Base-by-base conservation (phyloP, 345 rosid species). In the Conringia planisiliqua region DNA sequence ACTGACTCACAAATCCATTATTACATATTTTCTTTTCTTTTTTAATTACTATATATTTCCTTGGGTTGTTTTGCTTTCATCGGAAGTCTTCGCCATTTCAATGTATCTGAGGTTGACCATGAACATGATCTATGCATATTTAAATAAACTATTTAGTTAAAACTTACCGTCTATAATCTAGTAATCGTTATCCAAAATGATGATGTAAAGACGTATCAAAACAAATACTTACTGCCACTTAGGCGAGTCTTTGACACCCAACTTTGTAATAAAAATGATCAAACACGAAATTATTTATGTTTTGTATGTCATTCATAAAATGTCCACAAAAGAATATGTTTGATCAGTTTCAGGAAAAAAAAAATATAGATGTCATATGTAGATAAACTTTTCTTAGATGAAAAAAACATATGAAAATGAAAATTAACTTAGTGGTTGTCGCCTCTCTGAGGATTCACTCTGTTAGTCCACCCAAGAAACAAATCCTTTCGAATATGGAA, bases 1-100 rank as follows among this genome's bases (percentile, higher is more conserved):
- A 59, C 66, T 60, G 51, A 71, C 61, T 71, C 75, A 61, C 27
- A 36, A 12, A 26, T 71, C 75, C 75, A 71, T n/a, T 61, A 38
- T 48, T 17, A 61, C 57, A 30, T 70, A 3, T 56, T 4, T 67
- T 46, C n/a, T 20, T 44, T 47, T 48, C 6, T 48, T 18, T 18
- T 48, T 46, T 17, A 46, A 46, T 47, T 62, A 17, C n/a, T n/a
- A n/a, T n/a, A 9, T 51, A 68, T 40, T 22, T 40, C 1, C 9
- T 32, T 18, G 17, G 24, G 24, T 1, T 24, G 4, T 27, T 50
- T 22, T 13, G 30, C 1, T 12, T 43, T 7, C 22, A 36, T 14
- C 30, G 11, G 38, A 24, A 26, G 47, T 39, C 5, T 54, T 42
- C 42, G 20, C 26, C n/a, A 32, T 30, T 40, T 69, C 40, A 29